Base-by-base conservation (phyloP, 2,329 filamentous ascomycete species). In the Aspergillus fumigatus region DNA sequence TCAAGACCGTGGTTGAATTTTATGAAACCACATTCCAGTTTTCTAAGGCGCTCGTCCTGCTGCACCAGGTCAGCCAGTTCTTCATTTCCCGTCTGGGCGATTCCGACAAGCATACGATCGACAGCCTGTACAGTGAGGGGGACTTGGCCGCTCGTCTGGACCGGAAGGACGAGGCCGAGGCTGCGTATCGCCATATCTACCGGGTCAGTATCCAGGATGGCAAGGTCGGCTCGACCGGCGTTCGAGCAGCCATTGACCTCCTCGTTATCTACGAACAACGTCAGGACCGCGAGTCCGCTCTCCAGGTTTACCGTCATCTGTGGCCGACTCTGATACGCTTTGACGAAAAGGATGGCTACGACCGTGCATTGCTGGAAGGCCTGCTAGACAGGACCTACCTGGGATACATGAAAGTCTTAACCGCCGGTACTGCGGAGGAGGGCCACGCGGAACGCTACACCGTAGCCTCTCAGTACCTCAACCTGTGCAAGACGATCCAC, bases 381-480 rank as follows among this genome's bases (percentile, higher is more conserved):
- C 62, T 77, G 23, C 67, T 81, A 3, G 74, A 78, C 55, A 73
- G 79, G 58, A 73, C 81, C 50, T 80, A 78, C 61, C 67, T 73
- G 23, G 76, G 76, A 38, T 82, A 82, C 65, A 73, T 75, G 48
- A 73, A 77, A 38, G 74, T 80, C n/a, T 62, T 82, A 19, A 76
- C 80, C 53, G 65, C 73, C 10, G 74, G 77, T 23, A 70, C 72
- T 55, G 75, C 75, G 53, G 54, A 5, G 75, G 73, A 3, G 3
- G 75, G 79, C 52, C 75, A 78, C 58, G 70, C 72, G 1, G 68
- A 78, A 27, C 70, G 75, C 17, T 79, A 81, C 60, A 72, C 79
- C 62, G 69, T 82, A 23, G 73, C 79, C 0, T 71, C 76, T 4
- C 75, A 81, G 64, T 82, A 81, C 61, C 77, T 78, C 55, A 75